Base-by-base conservation (phyloP, 208 protist genomes). In the Wallacemonas rigidus region DNA sequence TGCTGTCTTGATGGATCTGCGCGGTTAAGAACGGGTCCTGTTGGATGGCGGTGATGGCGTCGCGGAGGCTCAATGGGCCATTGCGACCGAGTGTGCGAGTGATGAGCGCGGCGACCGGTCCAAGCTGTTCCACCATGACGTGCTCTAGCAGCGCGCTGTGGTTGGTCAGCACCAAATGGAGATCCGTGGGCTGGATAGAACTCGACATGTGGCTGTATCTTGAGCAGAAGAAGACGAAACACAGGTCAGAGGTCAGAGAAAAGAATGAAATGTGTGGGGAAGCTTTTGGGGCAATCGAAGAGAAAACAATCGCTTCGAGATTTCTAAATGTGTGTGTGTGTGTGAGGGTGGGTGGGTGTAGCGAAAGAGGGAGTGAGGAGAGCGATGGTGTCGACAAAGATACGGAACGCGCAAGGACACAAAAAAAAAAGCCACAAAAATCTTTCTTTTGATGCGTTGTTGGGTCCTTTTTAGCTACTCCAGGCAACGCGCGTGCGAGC, bases 131-230 rank as follows among this genome's bases (percentile, higher is more conserved):
- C 11, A 51, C 41, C 12, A 90, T 60, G 41, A 67, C 80, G 36
- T 69, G 71, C 48, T 87, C 71, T 58, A 90, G 72, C 8, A 90
- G 77, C 41, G 82, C 67, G 65, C 80, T n/a, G 64, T 90, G 85
- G 36, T 65, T 45, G 3, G 60, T 65, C 40, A 65, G 38, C 41
- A 65, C 43, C 4, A 48, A 38, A 41, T 65, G 60, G 41, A 65
- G 36, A n/a, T 65, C 60, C 17, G 60, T 65, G 38, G 60, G 14
- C 14, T 45, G 40, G 4, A 65, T 11, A 3, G 60, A 41, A 41
- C n/a, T 35, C 3, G 43, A 65, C 60, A 51, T 65, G 60, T 6
- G 6, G 12, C 45, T 50, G 8, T 14, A 50, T 50, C 12, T 12
- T 50, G 45, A 50, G 45, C 0, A 50, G 1, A 12, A 50, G 45